Evolutionary conservation across 768 basidiomycete genomes (phyloP).

Genomic region (Lentinula sp.): DNA sequence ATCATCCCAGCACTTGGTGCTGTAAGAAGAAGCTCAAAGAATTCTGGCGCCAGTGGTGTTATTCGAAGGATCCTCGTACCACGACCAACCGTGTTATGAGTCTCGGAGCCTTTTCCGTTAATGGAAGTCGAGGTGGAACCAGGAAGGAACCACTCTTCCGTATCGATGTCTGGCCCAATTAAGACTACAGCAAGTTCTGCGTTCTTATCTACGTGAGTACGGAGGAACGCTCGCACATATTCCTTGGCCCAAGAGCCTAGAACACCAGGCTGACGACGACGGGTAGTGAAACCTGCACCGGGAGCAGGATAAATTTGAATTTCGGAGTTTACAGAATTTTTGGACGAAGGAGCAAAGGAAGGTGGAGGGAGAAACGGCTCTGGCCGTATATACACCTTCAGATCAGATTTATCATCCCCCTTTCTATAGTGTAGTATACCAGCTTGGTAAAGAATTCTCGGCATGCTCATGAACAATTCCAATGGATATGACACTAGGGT

Average conservation of each 20-base stretch:
- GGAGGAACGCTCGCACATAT: neutral
- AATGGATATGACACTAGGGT: constrained; percentile 42
- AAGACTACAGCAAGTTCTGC: neutral
- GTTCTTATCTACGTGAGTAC: neutral
- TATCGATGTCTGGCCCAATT: constrained; percentile 24
- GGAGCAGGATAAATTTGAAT: neutral
- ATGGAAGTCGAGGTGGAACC: neutral
- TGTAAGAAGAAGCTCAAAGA: constrained; percentile 42
- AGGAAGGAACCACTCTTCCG: constrained; percentile 16
- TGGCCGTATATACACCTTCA: constrained; percentile 54
- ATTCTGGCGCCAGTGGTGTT: constrained; percentile 35
- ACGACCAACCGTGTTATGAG: neutral
- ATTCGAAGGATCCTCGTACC: constrained; percentile 27
- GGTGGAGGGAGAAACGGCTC: constrained; percentile 33
- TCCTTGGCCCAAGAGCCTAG: neutral
- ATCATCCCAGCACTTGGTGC: constrained; percentile 16
- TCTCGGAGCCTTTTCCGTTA: neutral
- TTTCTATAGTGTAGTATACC: constrained; percentile 48
- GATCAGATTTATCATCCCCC: constrained; percentile 8
- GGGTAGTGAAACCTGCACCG: neutral
- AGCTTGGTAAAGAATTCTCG: constrained; percentile 60
- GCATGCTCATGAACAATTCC: constrained; percentile 45
- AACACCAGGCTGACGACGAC: neutral
- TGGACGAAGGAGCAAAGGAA: neutral
- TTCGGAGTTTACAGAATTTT: neutral